Evolutionary conservation across 257 asterid species (phyloP).

Genomic region (Fraxinus excelsior): DNA sequence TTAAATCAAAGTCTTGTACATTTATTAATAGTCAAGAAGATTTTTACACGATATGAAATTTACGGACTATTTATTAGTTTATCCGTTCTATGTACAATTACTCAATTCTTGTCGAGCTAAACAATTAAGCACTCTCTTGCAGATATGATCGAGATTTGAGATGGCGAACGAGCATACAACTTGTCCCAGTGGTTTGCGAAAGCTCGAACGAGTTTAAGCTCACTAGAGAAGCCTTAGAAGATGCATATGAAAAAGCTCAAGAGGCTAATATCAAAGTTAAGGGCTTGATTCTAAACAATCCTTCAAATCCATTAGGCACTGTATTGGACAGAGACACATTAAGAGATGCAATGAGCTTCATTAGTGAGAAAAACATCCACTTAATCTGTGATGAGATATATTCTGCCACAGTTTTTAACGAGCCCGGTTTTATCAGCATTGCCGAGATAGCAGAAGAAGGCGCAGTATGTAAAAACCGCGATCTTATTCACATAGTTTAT

Average conservation of each 20-base stretch:
- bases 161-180: slow-evolving; percentile 76
- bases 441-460: slow-evolving; percentile 61
- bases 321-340: slow-evolving; percentile 58
- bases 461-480: slow-evolving; percentile 33
- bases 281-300: slow-evolving; percentile 74
- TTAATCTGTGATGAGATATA: slow-evolving; percentile 80
- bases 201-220: slow-evolving; percentile 64
- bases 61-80: too few relatives aligned
- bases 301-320: slow-evolving; percentile 88
- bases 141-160: slow-evolving; percentile 81
- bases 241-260: slow-evolving; percentile 60
- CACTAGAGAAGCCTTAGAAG: slow-evolving; percentile 56
- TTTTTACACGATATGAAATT: too few relatives aligned
- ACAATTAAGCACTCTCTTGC: slow-evolving; percentile 20
- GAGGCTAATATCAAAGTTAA: slow-evolving; percentile 57
- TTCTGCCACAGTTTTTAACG: slow-evolving; percentile 75
- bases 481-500: slow-evolving; percentile 72
- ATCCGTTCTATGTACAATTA: too few relatives aligned
- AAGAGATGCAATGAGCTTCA: slow-evolving; percentile 44
- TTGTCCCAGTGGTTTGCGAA: slow-evolving; percentile 64
- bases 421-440: slow-evolving; percentile 65
- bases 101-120: not conserved
- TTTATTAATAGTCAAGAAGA: too few relatives aligned
- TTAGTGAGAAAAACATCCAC: slow-evolving; percentile 55
- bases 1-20: too few relatives aligned